These are phyloP conservation scores for Yamadazyma mexicana DNA, from an alignment of 1,139 yeast species.

Conservation along the genomic window DNA sequence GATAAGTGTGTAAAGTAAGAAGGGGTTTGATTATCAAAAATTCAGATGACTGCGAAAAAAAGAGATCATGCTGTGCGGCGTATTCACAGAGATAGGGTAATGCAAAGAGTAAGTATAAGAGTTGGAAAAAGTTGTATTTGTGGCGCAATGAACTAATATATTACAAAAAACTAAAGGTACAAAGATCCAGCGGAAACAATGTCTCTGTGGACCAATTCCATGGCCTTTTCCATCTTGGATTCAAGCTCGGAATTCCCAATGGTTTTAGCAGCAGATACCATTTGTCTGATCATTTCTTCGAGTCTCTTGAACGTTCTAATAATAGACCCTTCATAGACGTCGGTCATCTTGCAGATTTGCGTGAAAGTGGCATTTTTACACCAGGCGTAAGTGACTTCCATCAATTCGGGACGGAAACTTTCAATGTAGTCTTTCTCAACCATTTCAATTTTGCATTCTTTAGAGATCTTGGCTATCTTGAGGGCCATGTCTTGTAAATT, in stretches of 20 bases:
- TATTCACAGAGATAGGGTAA: too few species aligned
- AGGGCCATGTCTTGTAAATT: conserved; percentile 87
- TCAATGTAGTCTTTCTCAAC: conserved; percentile 91
- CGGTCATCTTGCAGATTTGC: conserved; percentile 97
- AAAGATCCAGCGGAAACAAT: conserved; percentile 95
- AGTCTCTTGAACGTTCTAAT: conserved; percentile 91
- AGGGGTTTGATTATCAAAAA: not conserved
- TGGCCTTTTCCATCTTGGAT: conserved; percentile 84
- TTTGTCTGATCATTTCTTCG: conserved; percentile 89
- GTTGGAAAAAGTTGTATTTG: too few species aligned
- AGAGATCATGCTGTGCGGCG: not conserved
- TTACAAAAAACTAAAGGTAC: conserved; percentile 48
- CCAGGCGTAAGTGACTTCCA: conserved; percentile 98
- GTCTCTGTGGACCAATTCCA: conserved; percentile 88
- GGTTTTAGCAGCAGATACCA: conserved; percentile 87
- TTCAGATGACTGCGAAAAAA: not conserved
- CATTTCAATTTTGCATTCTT: conserved; percentile 85
- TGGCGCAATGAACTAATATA: too few species aligned
- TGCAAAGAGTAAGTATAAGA: too few species aligned
- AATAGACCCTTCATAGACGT: conserved; percentile 94
- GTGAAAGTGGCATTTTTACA: conserved; percentile 95
- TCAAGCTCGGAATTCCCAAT: conserved; percentile 87
- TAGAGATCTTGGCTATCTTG: conserved; percentile 83
- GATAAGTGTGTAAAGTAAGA: not conserved
- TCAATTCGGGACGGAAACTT: conserved; percentile 84